A percentile compares a stretch with the other conserved stretches of the same genome.
These are phyloP conservation scores for Ustilago trichophora DNA, from an alignment of 1,284 basidiomycete species.

Conservation along the genomic window DNA sequence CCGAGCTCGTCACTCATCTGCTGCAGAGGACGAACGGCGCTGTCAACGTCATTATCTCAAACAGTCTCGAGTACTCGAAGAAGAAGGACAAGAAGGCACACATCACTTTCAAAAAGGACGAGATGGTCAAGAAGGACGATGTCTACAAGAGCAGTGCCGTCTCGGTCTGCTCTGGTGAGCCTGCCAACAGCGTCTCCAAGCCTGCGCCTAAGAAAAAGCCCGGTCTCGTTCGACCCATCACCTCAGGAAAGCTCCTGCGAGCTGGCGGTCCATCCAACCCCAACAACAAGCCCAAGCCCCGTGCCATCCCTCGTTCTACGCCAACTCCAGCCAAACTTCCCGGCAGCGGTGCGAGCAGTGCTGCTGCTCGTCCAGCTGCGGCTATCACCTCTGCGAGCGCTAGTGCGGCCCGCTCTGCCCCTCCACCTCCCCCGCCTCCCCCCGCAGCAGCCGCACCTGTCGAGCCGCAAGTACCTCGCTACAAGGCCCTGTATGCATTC, in stretches of 20 bases:
- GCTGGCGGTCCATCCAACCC: conserved; percentile 74
- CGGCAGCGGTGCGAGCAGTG: conserved; percentile 13
- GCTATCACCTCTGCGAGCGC: conserved; percentile 51
- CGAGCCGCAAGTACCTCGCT: conserved; percentile 77
- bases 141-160: conserved; percentile 93
- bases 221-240: conserved; percentile 82
- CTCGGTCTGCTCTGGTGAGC: conserved; percentile 86
- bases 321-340: conserved; percentile 34
- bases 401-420: conserved; percentile 42
- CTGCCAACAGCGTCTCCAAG: conserved; percentile 79
- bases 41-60: conserved; percentile 72
- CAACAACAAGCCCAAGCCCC: conserved; percentile 60
- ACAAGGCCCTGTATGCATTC: conserved; percentile 77
- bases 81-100: conserved; percentile 94
- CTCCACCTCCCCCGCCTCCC: conserved; percentile 70
- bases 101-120: conserved; percentile 90
- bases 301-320: conserved; percentile 35
- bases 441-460: conserved; percentile 34
- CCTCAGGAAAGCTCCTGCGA: conserved; percentile 80
- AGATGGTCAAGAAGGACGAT: conserved; percentile 80
- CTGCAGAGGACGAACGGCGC: conserved; percentile 82
- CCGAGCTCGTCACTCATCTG: conserved; percentile 86
- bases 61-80: conserved; percentile 76
- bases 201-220: conserved; percentile 88
- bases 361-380: conserved; percentile 12